Evolutionary conservation across 352 stramenopile genomes (phyloP).

Genomic region (Globisporangium emineosum): DNA sequence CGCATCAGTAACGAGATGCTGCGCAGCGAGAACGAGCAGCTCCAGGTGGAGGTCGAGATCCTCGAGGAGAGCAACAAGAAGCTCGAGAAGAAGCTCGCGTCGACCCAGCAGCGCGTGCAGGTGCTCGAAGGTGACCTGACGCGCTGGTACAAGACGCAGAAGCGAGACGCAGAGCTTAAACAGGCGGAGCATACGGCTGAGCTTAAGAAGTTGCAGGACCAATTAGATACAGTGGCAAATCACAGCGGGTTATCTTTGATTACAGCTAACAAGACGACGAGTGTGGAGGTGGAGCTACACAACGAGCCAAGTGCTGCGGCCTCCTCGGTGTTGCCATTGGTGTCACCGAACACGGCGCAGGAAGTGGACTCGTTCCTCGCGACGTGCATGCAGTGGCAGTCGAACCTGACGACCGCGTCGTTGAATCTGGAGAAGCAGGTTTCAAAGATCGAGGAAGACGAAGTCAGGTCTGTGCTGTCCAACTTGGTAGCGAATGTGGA

Average conservation of each 20-base stretch:
- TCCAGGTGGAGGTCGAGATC: constrained; percentile 18
- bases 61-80: constrained; percentile 18
- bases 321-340: constrained; percentile 6
- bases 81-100: constrained; percentile 17
- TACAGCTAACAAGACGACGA: background rate
- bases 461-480: constrained; percentile 32
- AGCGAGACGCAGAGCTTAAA: constrained; percentile 27
- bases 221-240: constrained; percentile 15
- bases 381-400: constrained; percentile 10
- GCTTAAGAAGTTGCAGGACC: constrained; percentile 16
- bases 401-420: background rate
- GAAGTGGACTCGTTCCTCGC: constrained; percentile 8
- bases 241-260: background rate
- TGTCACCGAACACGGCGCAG: constrained; percentile 5
- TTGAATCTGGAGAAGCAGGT: constrained; percentile 1
- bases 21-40: constrained; percentile 35
- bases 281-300: constrained; percentile 8
- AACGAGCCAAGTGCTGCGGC: constrained; percentile 29
- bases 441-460: constrained; percentile 9
- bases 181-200: constrained; percentile 23
- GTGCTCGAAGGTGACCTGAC: constrained; percentile 40
- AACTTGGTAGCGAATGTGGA: constrained; percentile 40
- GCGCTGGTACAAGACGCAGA: constrained; percentile 33
- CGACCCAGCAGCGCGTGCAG: constrained; percentile 23
- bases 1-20: constrained; percentile 37